These are phyloP conservation scores for Cystofilobasidium capitatum DNA, from an alignment of 768 basidiomycete genomes.

Conservation along the genomic window DNA sequence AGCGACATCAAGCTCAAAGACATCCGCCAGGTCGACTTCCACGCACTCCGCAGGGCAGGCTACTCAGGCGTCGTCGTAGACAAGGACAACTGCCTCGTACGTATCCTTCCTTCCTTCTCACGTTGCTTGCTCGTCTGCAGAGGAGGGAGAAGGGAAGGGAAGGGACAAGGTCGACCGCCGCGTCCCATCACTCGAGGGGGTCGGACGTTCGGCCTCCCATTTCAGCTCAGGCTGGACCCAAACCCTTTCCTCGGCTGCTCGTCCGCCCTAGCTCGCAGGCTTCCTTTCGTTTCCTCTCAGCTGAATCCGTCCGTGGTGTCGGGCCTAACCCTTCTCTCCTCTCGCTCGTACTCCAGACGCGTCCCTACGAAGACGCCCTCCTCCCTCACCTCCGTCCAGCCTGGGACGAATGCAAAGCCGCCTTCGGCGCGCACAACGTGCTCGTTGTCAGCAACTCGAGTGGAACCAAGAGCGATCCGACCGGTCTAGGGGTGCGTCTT, in stretches of 20 bases:
- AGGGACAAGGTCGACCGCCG: too few relatives aligned
- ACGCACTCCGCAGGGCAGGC: constrained; percentile 54
- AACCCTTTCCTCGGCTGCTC: too few relatives aligned
- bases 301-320: not conserved
- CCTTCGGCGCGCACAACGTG: constrained; percentile 69
- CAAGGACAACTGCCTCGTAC: constrained; percentile 92
- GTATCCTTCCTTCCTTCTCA: constrained; percentile 33
- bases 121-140: not conserved
- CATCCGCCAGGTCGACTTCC: constrained; percentile 36
- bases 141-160: too few relatives aligned
- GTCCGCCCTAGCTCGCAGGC: too few relatives aligned
- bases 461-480: constrained; percentile 60
- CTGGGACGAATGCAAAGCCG: constrained; percentile 61
- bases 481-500: constrained; percentile 60
- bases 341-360: constrained; percentile 50
- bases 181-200: not conserved
- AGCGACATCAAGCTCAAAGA: constrained; percentile 26
- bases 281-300: not conserved
- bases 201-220: too few relatives aligned
- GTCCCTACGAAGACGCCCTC: constrained; percentile 58
- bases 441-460: constrained; percentile 92
- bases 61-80: constrained; percentile 88
- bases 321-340: not conserved
- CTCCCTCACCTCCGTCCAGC: constrained; percentile 43
- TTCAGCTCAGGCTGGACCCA: too few relatives aligned